Percentiles rank a stretch among this genome's conserved stretches.
These are phyloP conservation scores for Penicillium sp. DNA, from an alignment of 2,329 filamentous ascomycete genomes.

Conservation along the genomic window DNA sequence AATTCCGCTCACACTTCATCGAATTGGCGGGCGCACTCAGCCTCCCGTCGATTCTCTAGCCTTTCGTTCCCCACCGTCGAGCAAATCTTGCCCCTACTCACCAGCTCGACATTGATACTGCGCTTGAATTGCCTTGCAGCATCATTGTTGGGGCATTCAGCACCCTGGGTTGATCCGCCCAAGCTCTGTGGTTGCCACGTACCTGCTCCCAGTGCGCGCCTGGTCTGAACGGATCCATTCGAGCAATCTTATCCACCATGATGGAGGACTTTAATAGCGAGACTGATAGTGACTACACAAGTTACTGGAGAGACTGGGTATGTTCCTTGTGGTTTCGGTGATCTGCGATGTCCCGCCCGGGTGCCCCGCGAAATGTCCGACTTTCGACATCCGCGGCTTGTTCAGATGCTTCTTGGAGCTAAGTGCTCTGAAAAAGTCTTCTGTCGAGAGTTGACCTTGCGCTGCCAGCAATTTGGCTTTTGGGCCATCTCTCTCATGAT, in stretches of 20 bases:
- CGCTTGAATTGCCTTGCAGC: slow-evolving; percentile 4
- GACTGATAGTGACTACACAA: slow-evolving; percentile 97
- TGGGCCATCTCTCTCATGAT: neutral
- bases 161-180: slow-evolving; percentile 20
- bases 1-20: slow-evolving; percentile 11
- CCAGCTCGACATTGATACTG: neutral
- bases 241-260: slow-evolving; percentile 20
- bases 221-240: slow-evolving; percentile 8
- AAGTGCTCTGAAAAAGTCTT: neutral
- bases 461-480: neutral
- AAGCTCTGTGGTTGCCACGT: slow-evolving; percentile 16
- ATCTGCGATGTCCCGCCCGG: slow-evolving; percentile 2
- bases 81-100: neutral
- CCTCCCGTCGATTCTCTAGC: slow-evolving; percentile 7
- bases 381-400: neutral
- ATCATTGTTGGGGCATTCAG: slow-evolving; percentile 11
- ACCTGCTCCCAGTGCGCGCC: slow-evolving; percentile 13
- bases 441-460: neutral
- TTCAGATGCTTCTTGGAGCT: neutral
- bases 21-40: slow-evolving; percentile 5
- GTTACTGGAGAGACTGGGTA: slow-evolving; percentile 99
- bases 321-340: slow-evolving; percentile 43
- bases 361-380: slow-evolving; percentile 8
- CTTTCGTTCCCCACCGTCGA: slow-evolving; percentile 3
- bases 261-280: slow-evolving; percentile 99